Conservation (phyloP, 2,329 filamentous ascomycete genomes). For the Scedosporium boydii region DNA sequence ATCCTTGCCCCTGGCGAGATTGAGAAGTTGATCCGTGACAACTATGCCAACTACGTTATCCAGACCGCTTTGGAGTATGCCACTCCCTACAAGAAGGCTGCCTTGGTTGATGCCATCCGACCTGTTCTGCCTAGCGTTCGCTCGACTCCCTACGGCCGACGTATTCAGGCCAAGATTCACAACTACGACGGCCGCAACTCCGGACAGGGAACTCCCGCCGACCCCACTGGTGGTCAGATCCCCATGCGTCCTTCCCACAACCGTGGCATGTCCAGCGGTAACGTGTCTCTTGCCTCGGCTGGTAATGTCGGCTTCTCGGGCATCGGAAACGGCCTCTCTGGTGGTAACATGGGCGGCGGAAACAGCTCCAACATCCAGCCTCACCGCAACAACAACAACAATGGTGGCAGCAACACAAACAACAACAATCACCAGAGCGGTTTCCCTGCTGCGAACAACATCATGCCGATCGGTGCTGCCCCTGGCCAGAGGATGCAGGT, state of each 20-base stretch:
- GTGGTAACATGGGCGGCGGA: background rate
- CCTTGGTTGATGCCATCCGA: conserved; percentile 75
- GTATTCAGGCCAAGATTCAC: conserved; percentile 82
- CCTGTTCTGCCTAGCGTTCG: conserved; percentile 78
- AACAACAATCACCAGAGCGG: background rate
- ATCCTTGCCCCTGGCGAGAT: conserved; percentile 67
- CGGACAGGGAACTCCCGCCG: conserved; percentile 42
- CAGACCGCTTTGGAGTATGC: conserved; percentile 90
- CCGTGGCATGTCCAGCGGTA: conserved; percentile 32
- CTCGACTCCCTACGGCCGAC: conserved; percentile 86
- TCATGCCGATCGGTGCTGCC: conserved; percentile 1
- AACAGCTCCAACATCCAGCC: background rate
- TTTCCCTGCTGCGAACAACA: background rate
- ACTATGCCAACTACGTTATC: conserved; percentile 94
- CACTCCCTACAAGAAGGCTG: conserved; percentile 60
- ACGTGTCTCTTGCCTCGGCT: conserved; percentile 21
- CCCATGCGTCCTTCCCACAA: conserved; percentile 30
- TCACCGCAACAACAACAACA: background rate
- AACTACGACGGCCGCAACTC: conserved; percentile 43
- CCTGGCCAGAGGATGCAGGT: background rate
- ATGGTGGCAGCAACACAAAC: conserved; percentile 6
- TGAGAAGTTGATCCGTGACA: conserved; percentile 81
- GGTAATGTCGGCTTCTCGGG: conserved; percentile 21
- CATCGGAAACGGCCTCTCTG: conserved; percentile 13
- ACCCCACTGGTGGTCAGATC: conserved; percentile 45